Evolutionary conservation across 345 rosid genomes (phyloP), one percentile per base, ranked within the genome.

Genomic region (Eucalyptus leucophloia): DNA sequence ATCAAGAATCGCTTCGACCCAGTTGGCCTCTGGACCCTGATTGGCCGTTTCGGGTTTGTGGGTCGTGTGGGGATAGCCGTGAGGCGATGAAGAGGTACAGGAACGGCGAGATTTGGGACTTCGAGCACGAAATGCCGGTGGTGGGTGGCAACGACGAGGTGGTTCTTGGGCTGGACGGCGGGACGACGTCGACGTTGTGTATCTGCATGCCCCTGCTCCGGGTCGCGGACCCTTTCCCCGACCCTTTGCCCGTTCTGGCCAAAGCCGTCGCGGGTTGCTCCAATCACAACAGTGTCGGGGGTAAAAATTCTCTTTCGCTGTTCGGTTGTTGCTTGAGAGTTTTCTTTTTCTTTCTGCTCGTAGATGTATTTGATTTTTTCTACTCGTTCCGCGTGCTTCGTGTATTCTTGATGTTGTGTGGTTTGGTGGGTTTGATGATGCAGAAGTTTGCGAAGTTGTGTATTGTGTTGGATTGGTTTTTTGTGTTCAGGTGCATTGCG

Each of bases 171-270:
- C 86, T 96, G 90, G 98, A 96, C 65, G 98, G 98, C 1, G 96
- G 97, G 42, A 91, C 96, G 19, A 96, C 98, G n/a, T 96, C 98
- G 40, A 96, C 98, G 19, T 93, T 96, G 86, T 96, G 98, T 86
- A 88, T 96, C n/a, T 96, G 97, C 88, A 95, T 96, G 91, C 95
- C 96, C 18, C 40, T 94, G 40, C 88, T 94, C 93, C 88, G 89
- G 85, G 85, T 92, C 7, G 93, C 95, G 23, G 93, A 94, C 88
- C 95, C 96, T 42, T 89, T 94, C n/a, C 95, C 96, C 10, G 90
- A 88, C 47, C 89, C 89, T 69, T 34, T 95, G 30, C 91, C 91
- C 34, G 87, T 90, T 50, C 95, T 96, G 51, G 91, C 98, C n/a
- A 95, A 94, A 28, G 94, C 96, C 32, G 92, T 93, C 87, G 95